These are phyloP conservation scores for Penicillium cataractarum DNA, from an alignment of 495 filamentous ascomycete species.

Conservation along the genomic window DNA sequence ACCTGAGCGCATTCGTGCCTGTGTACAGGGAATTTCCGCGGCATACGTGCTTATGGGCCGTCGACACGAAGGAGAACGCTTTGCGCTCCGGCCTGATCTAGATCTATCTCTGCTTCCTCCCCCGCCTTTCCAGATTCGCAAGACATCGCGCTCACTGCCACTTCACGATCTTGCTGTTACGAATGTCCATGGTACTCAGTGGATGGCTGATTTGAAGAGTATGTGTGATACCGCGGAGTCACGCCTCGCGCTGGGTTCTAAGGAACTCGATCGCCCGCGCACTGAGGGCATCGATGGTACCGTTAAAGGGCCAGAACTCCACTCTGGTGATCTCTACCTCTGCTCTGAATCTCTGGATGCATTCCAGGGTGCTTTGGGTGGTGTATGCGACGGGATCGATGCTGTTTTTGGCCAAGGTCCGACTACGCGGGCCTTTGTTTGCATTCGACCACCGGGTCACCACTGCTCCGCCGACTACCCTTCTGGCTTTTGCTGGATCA, in stretches of 20 bases:
- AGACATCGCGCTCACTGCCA: slow-evolving; percentile 65
- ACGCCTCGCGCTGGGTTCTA: slow-evolving; percentile 70
- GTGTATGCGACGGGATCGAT: slow-evolving; percentile 90
- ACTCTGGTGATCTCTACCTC: slow-evolving; percentile 87
- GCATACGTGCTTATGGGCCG: slow-evolving; percentile 88
- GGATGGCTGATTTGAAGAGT: slow-evolving; percentile 87
- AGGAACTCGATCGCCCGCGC: slow-evolving; percentile 70
- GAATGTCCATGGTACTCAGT: slow-evolving; percentile 80
- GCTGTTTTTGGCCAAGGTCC: slow-evolving; percentile 67
- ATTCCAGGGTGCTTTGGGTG: slow-evolving; percentile 85
- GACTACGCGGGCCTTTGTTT: slow-evolving; percentile 76
- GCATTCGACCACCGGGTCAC: slow-evolving; percentile 84
- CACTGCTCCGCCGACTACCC: slow-evolving; percentile 88
- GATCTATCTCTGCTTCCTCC: slow-evolving; percentile 52
- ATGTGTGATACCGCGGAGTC: slow-evolving; percentile 81
- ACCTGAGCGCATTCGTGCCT: slow-evolving; percentile 88
- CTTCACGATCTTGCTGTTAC: slow-evolving; percentile 72
- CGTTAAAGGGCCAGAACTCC: slow-evolving; percentile 55
- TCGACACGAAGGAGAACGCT: slow-evolving; percentile 71
- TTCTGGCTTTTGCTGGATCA: slow-evolving; percentile 97
- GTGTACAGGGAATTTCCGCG: slow-evolving; percentile 76
- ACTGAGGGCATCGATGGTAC: slow-evolving; percentile 44
- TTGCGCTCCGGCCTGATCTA: slow-evolving; percentile 63
- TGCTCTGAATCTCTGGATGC: slow-evolving; percentile 83
- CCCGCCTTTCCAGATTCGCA: slow-evolving; percentile 81